phyloP scores from a whole-genome alignment of 2,329 filamentous ascomycete genomes.

The Colletotrichum sp. region DNA sequence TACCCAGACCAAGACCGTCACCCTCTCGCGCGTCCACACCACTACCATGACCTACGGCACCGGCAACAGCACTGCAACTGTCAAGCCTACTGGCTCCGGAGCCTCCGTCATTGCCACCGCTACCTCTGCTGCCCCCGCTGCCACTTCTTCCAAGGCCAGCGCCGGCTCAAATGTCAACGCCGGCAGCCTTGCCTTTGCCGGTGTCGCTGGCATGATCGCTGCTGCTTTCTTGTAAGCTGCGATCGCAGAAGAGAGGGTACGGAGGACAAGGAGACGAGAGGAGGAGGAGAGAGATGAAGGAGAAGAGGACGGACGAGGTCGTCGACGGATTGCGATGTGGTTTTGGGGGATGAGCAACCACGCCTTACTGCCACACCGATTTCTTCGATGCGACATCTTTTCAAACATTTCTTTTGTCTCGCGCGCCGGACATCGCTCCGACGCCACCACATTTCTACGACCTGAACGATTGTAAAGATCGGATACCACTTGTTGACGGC shows the following conservation, averaged over 20 bases:
- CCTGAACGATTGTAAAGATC: constrained; percentile 3
- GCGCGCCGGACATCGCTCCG: not conserved
- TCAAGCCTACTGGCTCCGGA: constrained; percentile 28
- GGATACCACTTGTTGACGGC: constrained; percentile 3
- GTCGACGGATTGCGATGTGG: not conserved
- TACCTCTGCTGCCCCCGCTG: constrained; percentile 26
- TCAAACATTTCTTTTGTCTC: constrained; percentile 8
- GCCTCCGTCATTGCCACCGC: constrained; percentile 16
- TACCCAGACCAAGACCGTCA: constrained; percentile 52
- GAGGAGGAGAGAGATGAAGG: not conserved
- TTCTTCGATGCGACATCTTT: constrained; percentile 18
- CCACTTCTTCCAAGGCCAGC: constrained; percentile 27
- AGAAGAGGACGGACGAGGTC: not conserved
- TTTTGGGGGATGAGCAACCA: not conserved
- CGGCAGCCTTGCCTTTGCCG: constrained; percentile 51
- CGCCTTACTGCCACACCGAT: not conserved
- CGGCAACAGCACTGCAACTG: constrained; percentile 42
- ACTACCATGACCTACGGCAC: constrained; percentile 41
- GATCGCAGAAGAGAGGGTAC: not conserved
- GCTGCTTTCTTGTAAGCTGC: constrained; percentile 54
- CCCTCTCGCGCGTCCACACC: constrained; percentile 38
- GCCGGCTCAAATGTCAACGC: constrained; percentile 43
- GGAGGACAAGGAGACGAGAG: not conserved
- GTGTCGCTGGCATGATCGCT: constrained; percentile 54
- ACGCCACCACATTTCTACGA: constrained; percentile 8